A percentile compares a stretch with the other conserved stretches of the same genome.
Conservation (phyloP, 306 rosid species). For the Hippophae tibetana region DNA sequence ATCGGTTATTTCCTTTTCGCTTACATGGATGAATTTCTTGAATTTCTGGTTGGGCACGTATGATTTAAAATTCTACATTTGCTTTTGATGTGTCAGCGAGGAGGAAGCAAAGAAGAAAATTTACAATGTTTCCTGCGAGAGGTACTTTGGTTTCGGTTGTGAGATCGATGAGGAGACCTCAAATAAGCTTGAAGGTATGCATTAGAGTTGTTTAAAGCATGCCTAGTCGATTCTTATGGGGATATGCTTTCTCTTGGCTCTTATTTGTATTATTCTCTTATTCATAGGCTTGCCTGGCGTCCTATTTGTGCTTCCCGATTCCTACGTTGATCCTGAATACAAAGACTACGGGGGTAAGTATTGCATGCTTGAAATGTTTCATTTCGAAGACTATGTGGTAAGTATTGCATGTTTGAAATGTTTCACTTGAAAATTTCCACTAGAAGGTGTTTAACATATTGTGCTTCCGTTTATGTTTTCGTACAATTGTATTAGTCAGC, state of each 20-base stretch:
- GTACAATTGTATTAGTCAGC: neutral
- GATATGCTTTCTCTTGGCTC: neutral
- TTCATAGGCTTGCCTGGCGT: slow-evolving; percentile 68
- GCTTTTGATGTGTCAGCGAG: slow-evolving; percentile 33
- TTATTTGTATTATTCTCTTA: neutral
- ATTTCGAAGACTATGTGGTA: too few species aligned
- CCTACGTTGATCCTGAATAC: slow-evolving; percentile 81
- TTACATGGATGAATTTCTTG: neutral
- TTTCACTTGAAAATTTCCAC: too few species aligned
- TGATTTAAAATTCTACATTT: neutral
- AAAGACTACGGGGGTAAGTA: slow-evolving; percentile 84
- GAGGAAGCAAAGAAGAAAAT: slow-evolving; percentile 92
- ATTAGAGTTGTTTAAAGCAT: neutral
- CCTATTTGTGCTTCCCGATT: slow-evolving; percentile 82
- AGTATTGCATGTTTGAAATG: too few species aligned
- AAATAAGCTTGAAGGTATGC: slow-evolving; percentile 73
- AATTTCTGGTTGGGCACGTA: neutral
- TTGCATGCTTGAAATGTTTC: neutral
- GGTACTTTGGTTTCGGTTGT: slow-evolving; percentile 88
- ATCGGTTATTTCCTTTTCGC: too few species aligned
- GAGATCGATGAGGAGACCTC: slow-evolving; percentile 94
- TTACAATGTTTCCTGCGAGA: slow-evolving; percentile 79
- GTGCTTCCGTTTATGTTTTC: neutral
- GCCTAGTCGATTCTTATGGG: neutral
- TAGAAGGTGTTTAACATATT: neutral